Evolutionary conservation across 805 yeast species (phyloP).

Genomic region (Schwanniomyces vanrijiae): DNA sequence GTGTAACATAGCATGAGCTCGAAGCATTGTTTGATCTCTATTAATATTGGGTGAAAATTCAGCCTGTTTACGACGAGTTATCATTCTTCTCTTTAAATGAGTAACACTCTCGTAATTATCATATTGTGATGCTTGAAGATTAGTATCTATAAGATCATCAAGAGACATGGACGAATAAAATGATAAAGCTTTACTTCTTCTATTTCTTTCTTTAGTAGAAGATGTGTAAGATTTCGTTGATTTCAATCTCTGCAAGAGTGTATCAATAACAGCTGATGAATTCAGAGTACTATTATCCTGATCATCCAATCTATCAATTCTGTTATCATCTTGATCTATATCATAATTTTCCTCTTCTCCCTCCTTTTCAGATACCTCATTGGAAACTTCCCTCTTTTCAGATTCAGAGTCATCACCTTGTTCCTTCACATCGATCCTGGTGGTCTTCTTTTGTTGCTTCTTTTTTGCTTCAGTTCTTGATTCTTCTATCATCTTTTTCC

Average conservation of each 20-base stretch:
- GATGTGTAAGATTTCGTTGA: slow-evolving; percentile 16
- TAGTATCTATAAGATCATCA: slow-evolving; percentile 17
- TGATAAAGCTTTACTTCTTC: slow-evolving; percentile 34
- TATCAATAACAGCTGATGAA: slow-evolving; percentile 30
- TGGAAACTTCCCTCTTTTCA: slow-evolving; percentile 4
- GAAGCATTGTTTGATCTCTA: slow-evolving; percentile 28
- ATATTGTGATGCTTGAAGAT: neutral
- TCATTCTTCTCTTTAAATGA: slow-evolving; percentile 36
- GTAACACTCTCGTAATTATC: slow-evolving; percentile 40
- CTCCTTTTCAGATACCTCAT: slow-evolving; percentile 4
- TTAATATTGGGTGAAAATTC: slow-evolving; percentile 2
- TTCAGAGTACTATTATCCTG: neutral
- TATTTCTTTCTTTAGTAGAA: slow-evolving; percentile 15
- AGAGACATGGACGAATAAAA: slow-evolving; percentile 29
- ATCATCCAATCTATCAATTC: neutral
- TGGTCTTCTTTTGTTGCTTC: neutral
- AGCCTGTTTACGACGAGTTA: slow-evolving; percentile 25
- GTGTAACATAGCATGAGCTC: slow-evolving; percentile 43
- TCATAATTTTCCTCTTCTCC: slow-evolving; percentile 11
- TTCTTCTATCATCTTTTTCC: slow-evolving; percentile 34
- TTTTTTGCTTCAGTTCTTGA: slow-evolving; percentile 9
- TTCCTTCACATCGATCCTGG: neutral
- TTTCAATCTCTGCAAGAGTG: slow-evolving; percentile 30
- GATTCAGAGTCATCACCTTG: neutral
- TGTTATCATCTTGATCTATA: slow-evolving; percentile 14